phyloP scores from a whole-genome alignment of 2,329 filamentous ascomycete genomes.

The Pseudogymnoascus sp. region DNA sequence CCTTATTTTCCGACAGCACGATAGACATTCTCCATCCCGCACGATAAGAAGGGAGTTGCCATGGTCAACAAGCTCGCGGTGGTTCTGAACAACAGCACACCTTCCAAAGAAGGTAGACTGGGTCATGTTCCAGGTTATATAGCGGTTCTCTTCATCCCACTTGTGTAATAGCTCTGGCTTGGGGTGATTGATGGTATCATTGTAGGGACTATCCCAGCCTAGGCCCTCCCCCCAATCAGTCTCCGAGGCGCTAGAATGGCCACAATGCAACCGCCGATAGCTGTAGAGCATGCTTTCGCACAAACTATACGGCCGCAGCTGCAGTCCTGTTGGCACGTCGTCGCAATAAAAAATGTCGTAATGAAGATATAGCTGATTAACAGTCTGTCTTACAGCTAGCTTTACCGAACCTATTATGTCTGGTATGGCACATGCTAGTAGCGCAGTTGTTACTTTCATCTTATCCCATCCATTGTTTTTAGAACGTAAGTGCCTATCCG shows the following conservation, averaged over 20 bases:
- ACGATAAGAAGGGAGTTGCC: background rate
- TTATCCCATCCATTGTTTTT: background rate
- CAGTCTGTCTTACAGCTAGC: background rate
- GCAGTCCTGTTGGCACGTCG: background rate
- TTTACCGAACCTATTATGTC: background rate
- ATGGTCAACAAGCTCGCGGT: background rate
- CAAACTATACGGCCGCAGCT: background rate
- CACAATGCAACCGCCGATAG: background rate
- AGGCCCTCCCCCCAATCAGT: background rate
- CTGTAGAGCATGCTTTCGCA: background rate
- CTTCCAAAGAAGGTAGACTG: background rate
- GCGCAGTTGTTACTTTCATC: too few species aligned
- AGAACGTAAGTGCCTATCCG: background rate
- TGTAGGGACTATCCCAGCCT: background rate
- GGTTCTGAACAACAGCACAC: background rate
- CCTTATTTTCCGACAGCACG: background rate
- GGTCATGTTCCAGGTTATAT: background rate
- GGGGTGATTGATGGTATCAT: background rate
- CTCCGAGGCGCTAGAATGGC: background rate
- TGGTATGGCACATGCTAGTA: background rate
- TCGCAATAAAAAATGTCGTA: background rate
- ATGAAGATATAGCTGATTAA: background rate
- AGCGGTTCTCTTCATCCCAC: background rate
- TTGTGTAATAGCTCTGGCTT: background rate
- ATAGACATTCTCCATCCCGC: background rate